Percentiles rank a stretch among this genome's conserved stretches.
phyloP scores from a whole-genome alignment of 345 rosid genomes.

The Rhizophora mangle region DNA sequence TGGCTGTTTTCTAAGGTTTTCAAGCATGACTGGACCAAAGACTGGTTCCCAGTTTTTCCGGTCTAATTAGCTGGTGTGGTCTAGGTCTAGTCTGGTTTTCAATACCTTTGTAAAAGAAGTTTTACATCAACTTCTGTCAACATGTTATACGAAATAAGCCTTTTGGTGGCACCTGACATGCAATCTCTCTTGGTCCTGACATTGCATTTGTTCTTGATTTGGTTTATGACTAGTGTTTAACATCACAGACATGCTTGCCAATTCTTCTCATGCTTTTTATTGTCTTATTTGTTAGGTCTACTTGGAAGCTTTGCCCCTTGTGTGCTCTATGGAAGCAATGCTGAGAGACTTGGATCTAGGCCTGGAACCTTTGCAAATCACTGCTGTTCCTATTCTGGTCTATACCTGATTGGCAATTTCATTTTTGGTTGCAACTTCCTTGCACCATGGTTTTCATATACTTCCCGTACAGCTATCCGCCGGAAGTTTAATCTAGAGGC shows the following conservation, averaged over 20 bases:
- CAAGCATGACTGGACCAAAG: too few species aligned
- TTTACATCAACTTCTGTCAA: too few species aligned
- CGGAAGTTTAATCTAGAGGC: conserved; percentile 89
- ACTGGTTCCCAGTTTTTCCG: too few species aligned
- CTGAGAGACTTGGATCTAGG: conserved; percentile 74
- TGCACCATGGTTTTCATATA: conserved; percentile 85
- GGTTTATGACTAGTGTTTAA: background rate
- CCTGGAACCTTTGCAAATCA: conserved; percentile 79
- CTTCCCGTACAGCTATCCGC: conserved; percentile 72
- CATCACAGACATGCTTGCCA: background rate
- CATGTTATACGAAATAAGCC: background rate
- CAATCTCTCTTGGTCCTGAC: background rate
- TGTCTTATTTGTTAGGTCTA: conserved; percentile 40
- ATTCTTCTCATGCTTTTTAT: background rate
- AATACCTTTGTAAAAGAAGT: too few species aligned
- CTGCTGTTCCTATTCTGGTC: conserved; percentile 67
- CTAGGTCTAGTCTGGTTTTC: too few species aligned
- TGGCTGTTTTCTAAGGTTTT: too few species aligned
- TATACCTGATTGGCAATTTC: conserved; percentile 63
- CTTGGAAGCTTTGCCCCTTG: conserved; percentile 90
- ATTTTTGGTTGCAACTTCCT: conserved; percentile 71
- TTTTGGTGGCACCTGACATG: background rate
- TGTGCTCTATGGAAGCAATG: conserved; percentile 83
- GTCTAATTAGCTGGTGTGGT: too few species aligned
- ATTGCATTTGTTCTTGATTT: background rate